Evolutionary conservation across 2,329 filamentous ascomycete species (phyloP).

Genomic region (Ophiostoma himal-ulmi): DNA sequence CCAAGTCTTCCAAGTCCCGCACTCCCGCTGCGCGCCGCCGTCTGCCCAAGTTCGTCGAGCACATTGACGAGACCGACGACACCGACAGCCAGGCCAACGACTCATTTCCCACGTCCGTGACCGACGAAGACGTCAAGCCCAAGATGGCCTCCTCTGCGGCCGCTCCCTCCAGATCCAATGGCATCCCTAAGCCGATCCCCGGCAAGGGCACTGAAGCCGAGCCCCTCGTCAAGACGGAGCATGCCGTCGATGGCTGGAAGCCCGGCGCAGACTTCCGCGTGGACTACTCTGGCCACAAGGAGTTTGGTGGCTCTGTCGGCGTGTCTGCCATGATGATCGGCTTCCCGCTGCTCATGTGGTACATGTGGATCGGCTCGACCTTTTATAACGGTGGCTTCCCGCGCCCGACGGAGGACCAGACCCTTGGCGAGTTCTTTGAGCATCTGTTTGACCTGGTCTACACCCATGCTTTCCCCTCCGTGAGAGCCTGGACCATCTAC

Average conservation of each 20-base stretch:
- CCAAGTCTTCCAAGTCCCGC: constrained; percentile 25
- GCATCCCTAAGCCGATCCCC: constrained; percentile 31
- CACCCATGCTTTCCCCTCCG: constrained; percentile 74
- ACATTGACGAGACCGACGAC: constrained; percentile 44
- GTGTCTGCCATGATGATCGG: constrained; percentile 79
- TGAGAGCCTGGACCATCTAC: constrained; percentile 86
- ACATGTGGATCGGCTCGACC: constrained; percentile 96
- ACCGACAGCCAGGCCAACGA: constrained; percentile 21
- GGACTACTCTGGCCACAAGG: constrained; percentile 59
- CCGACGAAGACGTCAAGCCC: constrained; percentile 29
- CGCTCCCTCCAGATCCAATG: constrained; percentile 18
- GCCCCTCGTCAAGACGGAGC: constrained; percentile 29
- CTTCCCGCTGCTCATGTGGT: constrained; percentile 96
- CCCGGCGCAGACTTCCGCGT: constrained; percentile 56
- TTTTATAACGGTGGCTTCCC: constrained; percentile 87
- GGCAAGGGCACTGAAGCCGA: constrained; percentile 28
- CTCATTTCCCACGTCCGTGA: neutral
- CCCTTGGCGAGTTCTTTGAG: constrained; percentile 61
- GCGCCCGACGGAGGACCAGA: constrained; percentile 58
- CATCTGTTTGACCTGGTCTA: constrained; percentile 70
- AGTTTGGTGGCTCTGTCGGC: constrained; percentile 85
- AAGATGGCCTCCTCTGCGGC: constrained; percentile 27
- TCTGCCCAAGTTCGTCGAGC: constrained; percentile 45
- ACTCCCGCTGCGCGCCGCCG: constrained; percentile 39
- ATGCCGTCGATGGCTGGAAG: constrained; percentile 51